These are phyloP conservation scores for Nothophytophthora sp. DNA, from an alignment of 352 stramenopile genomes.

Conservation along the genomic window DNA sequence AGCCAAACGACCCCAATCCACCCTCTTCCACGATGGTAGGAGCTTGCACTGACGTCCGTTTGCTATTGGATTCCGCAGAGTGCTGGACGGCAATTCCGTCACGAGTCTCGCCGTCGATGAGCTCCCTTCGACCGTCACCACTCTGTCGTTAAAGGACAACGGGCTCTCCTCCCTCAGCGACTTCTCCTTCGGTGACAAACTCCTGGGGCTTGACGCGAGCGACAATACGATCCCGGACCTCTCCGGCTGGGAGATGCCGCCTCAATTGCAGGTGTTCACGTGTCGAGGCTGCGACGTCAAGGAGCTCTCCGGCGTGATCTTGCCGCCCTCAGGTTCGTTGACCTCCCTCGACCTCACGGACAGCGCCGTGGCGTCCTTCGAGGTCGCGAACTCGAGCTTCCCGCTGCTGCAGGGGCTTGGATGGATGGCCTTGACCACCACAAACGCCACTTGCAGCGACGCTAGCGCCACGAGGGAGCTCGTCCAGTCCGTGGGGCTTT, in stretches of 20 bases:
- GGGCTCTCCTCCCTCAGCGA: conserved; percentile 13
- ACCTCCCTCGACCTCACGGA: conserved; percentile 26
- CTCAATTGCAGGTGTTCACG: conserved; percentile 24
- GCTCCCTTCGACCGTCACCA: conserved; percentile 21
- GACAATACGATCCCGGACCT: conserved; percentile 29
- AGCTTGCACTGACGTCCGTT: conserved; percentile 5
- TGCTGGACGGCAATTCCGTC: conserved; percentile 30
- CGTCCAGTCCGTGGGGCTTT: conserved; percentile 20
- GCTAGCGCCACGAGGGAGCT: conserved; percentile 16
- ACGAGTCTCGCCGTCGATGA: conserved; percentile 12
- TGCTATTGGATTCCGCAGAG: conserved; percentile 9
- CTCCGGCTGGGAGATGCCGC: conserved; percentile 37
- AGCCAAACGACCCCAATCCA: too few species aligned
- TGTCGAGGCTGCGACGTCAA: conserved; percentile 29
- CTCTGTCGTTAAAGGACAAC: conserved; percentile 31
- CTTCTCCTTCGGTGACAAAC: conserved; percentile 25
- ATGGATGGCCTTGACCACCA: conserved; percentile 20
- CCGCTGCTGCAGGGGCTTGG: conserved; percentile 11
- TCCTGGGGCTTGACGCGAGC: conserved; percentile 29
- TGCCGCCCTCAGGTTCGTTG: conserved; percentile 25
- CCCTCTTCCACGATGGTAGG: too few species aligned
- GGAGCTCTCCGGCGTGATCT: conserved; percentile 27
- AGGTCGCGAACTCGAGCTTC: conserved; percentile 23
- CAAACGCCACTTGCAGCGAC: conserved; percentile 27
- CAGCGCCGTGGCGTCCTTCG: conserved; percentile 26